Evolutionary conservation across 805 yeast species (phyloP).

Genomic region (Metschnikowia santaceciliae): DNA sequence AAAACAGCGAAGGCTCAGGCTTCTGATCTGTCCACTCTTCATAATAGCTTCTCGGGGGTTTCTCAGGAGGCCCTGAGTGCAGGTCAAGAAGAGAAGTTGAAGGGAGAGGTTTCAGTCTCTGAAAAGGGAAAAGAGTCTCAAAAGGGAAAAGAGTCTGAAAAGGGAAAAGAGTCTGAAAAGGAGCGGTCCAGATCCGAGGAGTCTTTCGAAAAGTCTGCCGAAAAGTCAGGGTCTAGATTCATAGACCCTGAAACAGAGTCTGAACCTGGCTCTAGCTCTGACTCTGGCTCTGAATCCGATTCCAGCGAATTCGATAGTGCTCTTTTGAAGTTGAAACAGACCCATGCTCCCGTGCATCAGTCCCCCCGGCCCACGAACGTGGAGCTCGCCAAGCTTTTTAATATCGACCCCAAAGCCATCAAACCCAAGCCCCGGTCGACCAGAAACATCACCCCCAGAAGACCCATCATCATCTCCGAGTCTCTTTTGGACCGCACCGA

Average conservation of each 20-base stretch:
- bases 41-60: not conserved
- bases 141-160: too few relatives aligned
- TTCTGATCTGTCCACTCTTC: not conserved
- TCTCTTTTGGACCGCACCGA: not conserved
- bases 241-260: too few relatives aligned
- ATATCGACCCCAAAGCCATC: constrained; percentile 13
- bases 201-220: not conserved
- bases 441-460: constrained; percentile 14
- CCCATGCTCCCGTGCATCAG: constrained; percentile 4
- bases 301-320: constrained; percentile 16
- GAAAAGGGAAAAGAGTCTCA: too few relatives aligned
- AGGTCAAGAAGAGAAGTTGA: not conserved
- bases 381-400: constrained; percentile 16
- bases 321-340: constrained; percentile 13
- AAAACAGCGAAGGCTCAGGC: not conserved
- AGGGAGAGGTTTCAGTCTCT: too few relatives aligned
- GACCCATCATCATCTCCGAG: constrained; percentile 14
- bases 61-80: not conserved
- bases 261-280: too few relatives aligned
- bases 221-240: not conserved
- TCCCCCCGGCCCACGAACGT: constrained; percentile 2
- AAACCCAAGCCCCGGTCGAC: constrained; percentile 12
- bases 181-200: not conserved
- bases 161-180: too few relatives aligned
- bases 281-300: not conserved